Conservation (phyloP, 192 early-diverging fungal species). For the Backusella luteola region DNA sequence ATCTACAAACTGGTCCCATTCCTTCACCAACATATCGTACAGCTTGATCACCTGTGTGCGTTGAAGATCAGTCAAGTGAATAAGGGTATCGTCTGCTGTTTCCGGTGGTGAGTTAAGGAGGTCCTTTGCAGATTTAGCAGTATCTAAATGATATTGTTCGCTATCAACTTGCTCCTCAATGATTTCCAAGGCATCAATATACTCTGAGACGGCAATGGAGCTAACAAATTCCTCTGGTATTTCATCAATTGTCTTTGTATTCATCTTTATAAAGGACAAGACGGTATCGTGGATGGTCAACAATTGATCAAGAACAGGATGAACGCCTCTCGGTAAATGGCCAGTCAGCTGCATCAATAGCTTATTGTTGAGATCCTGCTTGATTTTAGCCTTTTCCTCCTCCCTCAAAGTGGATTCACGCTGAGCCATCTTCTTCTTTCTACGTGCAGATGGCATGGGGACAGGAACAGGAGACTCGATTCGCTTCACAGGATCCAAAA, state of each 20-base stretch:
- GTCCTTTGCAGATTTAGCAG: slow-evolving; percentile 13
- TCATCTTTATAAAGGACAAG: slow-evolving; percentile 27
- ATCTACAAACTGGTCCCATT: slow-evolving; percentile 28
- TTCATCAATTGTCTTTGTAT: slow-evolving; percentile 19
- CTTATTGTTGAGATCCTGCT: slow-evolving; percentile 22
- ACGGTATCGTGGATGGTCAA: slow-evolving; percentile 30
- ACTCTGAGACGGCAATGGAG: slow-evolving; percentile 18
- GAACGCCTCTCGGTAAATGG: slow-evolving; percentile 33
- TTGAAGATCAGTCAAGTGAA: slow-evolving; percentile 32
- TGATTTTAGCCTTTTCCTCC: slow-evolving; percentile 33
- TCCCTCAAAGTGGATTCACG: slow-evolving; percentile 28
- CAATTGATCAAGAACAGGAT: slow-evolving; percentile 30
- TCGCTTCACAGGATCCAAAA: neutral
- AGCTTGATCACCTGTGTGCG: slow-evolving; percentile 17
- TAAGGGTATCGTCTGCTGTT: slow-evolving; percentile 23
- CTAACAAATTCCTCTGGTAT: slow-evolving; percentile 25
- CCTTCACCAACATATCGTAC: slow-evolving; percentile 18
- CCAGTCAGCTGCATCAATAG: slow-evolving; percentile 36
- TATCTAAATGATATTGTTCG: neutral
- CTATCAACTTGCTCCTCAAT: slow-evolving; percentile 24
- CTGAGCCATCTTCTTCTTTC: slow-evolving; percentile 21
- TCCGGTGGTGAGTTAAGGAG: slow-evolving; percentile 26
- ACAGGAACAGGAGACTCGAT: neutral
- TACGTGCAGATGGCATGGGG: slow-evolving; percentile 9
- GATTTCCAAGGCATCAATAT: slow-evolving; percentile 24